Base-by-base conservation (phyloP, 176 grass and related monocot species). In the Hsuehochloa calcarea region DNA sequence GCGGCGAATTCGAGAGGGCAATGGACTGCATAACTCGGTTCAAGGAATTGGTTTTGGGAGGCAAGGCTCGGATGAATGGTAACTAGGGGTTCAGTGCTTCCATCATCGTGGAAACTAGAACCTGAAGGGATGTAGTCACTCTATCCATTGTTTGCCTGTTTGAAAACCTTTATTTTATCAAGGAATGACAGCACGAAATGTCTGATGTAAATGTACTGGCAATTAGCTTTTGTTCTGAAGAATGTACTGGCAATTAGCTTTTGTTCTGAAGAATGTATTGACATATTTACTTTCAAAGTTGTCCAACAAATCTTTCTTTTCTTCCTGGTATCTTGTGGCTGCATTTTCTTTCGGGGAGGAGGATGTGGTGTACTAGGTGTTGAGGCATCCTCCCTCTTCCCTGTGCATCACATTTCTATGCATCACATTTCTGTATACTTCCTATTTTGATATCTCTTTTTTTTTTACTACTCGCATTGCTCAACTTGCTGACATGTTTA, bases 11-110 rank as follows among this genome's bases (percentile, higher is more conserved):
- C 3, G 89, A 93, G 50, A 80, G 66, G 3, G 91, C 96, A 1
- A 58, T 92, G 70, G 85, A 85, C 26, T 87, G 80, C 77, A 94
- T 99, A 54, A 0, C 80, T 62, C 65, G 68, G 44, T 94, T 99
- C 83, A 94, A 81, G 81, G 89, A 91, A 49, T 20, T 96, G 78
- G 91, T 92, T 81, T 79, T 95, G 0, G 89, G 85, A n/a, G 68
- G 71, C 66, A 14, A 44, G 7, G 39, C 45, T 16, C 20, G 78
- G 20, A 52, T 58, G 23, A 86, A 90, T 22, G 79, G 88, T 9
- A 70, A 44, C 19, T 84, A 55, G 26, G 39, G 27, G 19, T 73
- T 6, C 1, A 38, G n/a, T 37, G 55, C 43, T 17, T 65, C 17
- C 51, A 3, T 54, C 51, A 54, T 54, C 51, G 47, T 15, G 75